Evolutionary conservation across 2,329 filamentous ascomycete species (phyloP), one percentile per base, ranked within the genome.

Genomic region (Claviceps sp.): DNA sequence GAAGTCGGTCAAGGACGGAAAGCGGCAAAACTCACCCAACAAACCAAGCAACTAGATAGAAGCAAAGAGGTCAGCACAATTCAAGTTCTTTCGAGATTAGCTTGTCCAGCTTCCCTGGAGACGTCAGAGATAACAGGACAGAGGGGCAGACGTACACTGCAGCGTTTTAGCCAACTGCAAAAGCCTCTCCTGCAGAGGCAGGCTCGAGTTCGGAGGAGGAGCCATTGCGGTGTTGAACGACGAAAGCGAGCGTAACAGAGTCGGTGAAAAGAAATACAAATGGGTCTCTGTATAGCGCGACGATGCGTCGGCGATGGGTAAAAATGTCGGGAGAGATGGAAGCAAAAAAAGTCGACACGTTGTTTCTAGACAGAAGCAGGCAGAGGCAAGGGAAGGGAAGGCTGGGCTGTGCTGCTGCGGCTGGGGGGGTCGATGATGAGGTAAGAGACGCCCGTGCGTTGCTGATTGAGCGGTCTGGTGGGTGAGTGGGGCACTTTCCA

Each of bases 131-230:
- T 14, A 17, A 50, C 10, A 30, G 41, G 14, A 45, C 30, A 24
- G 30, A 45, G 48, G 24, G 17, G 19, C 24, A 66, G 67, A 81
- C 73, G 69, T 81, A 85, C 91, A 98, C 75, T 97, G 93, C 60
- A 97, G 76, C 46, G 90, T 97, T 70, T 95, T 83, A 59, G 85
- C 89, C 60, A 97, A 77, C 60, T 80, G 76, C 62, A 88, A 70
- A 55, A 95, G 73, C 65, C 89, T 80, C 73, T 93, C 82, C 64
- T 74, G 71, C 62, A 93, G 74, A 67, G 88, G 83, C 69, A 85
- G 69, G 61, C 73, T 77, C 54, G 85, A 73, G 54, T 84, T 73
- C 58, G 86, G 84, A 69, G 85, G 84, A 72, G 87, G 85, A 70
- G 87, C 53, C 56, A 58, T 58, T 48, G 46, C 39, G 13, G 39